These are phyloP conservation scores for Carallia pectinifolia DNA, from an alignment of 345 rosid genomes.

Conservation along the genomic window DNA sequence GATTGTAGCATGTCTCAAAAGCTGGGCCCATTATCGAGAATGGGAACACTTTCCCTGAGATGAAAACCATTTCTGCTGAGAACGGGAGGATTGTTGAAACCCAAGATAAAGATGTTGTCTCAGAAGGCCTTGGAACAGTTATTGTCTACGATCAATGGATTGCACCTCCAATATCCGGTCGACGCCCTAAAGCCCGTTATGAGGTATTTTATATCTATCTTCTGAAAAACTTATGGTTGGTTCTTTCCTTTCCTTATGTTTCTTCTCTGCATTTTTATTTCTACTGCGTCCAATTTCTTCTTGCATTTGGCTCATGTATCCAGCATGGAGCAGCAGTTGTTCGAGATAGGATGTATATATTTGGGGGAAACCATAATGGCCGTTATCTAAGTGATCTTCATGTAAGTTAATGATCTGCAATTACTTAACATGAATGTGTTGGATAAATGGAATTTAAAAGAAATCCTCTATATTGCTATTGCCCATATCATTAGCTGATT, in stretches of 20 bases:
- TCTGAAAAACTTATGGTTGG: slow-evolving; percentile 4
- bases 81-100: slow-evolving; percentile 63
- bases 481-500: not conserved
- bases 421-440: not conserved
- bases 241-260: slow-evolving; percentile 12
- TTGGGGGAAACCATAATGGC: slow-evolving; percentile 98
- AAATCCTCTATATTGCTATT: not conserved
- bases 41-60: slow-evolving; percentile 56
- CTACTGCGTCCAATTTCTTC: not conserved
- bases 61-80: slow-evolving; percentile 65
- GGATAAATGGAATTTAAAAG: not conserved
- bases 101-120: slow-evolving; percentile 90
- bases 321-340: slow-evolving; percentile 96
- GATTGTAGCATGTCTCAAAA: slow-evolving; percentile 51
- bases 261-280: slow-evolving; percentile 3
- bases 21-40: slow-evolving; percentile 52
- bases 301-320: not conserved
- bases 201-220: slow-evolving; percentile 55
- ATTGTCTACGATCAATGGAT: slow-evolving; percentile 91
- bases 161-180: slow-evolving; percentile 76
- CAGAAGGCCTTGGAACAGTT: slow-evolving; percentile 72
- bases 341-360: slow-evolving; percentile 91
- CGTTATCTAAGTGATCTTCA: slow-evolving; percentile 93
- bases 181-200: slow-evolving; percentile 83
- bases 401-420: slow-evolving; percentile 46